These are phyloP conservation scores for Decorospora gaudefroyi DNA, from an alignment of 2,329 filamentous ascomycete species.

Conservation along the genomic window DNA sequence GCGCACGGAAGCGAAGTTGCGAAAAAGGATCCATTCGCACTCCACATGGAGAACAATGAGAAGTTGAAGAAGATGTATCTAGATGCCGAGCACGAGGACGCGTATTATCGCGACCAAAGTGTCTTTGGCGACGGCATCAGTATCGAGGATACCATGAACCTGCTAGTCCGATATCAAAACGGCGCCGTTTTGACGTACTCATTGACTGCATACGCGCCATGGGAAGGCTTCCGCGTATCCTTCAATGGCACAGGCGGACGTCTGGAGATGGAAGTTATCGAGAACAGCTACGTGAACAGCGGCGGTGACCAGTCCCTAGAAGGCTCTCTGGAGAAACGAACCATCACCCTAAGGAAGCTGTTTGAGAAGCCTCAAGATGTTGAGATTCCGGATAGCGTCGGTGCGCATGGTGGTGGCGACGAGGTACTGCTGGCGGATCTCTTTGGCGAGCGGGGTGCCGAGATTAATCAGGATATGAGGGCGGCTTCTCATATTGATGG, in stretches of 20 bases:
- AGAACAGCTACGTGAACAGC: conserved; percentile 63
- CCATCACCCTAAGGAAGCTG: conserved; percentile 57
- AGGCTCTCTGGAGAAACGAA: conserved; percentile 57
- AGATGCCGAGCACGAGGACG: conserved; percentile 66
- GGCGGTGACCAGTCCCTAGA: conserved; percentile 62
- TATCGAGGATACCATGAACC: conserved; percentile 67
- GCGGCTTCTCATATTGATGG: conserved; percentile 64
- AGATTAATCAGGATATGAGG: conserved; percentile 54
- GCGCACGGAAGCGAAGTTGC: conserved; percentile 58
- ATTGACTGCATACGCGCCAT: conserved; percentile 64
- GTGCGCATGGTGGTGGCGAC: conserved; percentile 66
- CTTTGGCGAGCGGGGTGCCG: conserved; percentile 59
- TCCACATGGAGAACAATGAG: conserved; percentile 58
- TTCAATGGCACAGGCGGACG: conserved; percentile 64
- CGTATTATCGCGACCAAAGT: conserved; percentile 65
- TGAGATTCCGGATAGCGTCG: conserved; percentile 57
- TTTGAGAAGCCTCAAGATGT: conserved; percentile 63
- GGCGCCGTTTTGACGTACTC: conserved; percentile 64
- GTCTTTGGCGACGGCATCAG: conserved; percentile 67
- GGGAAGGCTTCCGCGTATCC: conserved; percentile 63
- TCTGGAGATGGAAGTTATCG: conserved; percentile 65
- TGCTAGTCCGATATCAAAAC: conserved; percentile 62
- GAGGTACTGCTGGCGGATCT: conserved; percentile 61
- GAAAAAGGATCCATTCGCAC: conserved; percentile 61
- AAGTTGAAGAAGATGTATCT: conserved; percentile 64